Conservation (phyloP, 768 basidiomycete genomes). For the Paxillus involutus region DNA sequence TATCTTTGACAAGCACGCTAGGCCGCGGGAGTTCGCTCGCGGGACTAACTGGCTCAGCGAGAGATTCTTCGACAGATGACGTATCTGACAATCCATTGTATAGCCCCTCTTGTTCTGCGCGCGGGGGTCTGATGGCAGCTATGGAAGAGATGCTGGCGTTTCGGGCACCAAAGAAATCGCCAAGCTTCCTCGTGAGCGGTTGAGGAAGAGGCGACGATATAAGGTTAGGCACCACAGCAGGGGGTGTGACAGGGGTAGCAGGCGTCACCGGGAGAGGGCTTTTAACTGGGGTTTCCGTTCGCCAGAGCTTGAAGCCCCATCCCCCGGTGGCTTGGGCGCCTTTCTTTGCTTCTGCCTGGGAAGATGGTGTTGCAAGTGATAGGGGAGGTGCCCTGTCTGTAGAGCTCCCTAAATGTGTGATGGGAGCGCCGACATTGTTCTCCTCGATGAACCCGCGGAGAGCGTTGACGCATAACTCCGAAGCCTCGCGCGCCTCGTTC, state of each 20-base stretch:
- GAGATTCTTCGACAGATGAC: constrained; percentile 37
- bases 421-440: constrained; percentile 55
- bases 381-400: constrained; percentile 4
- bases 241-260: constrained; percentile 24
- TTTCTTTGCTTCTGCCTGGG: constrained; percentile 34
- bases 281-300: constrained; percentile 37
- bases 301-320: constrained; percentile 78
- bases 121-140: constrained; percentile 23
- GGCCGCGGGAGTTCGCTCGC: constrained; percentile 25
- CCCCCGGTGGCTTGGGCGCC: constrained; percentile 34
- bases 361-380: constrained; percentile 12
- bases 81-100: constrained; percentile 32
- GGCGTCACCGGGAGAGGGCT: constrained; percentile 26
- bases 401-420: constrained; percentile 14
- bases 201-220: constrained; percentile 32
- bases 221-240: constrained; percentile 19
- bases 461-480: constrained; percentile 80
- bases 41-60: constrained; percentile 34
- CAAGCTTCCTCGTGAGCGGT: constrained; percentile 64
- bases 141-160: constrained; percentile 49
- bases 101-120: constrained; percentile 24
- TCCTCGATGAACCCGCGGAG: constrained; percentile 82
- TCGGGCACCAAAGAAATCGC: constrained; percentile 67
- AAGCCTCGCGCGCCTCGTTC: constrained; percentile 84
- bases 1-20: constrained; percentile 30